Conservation (phyloP, 148 eudicot genomes). For the Vaccinium corymbosum region DNA sequence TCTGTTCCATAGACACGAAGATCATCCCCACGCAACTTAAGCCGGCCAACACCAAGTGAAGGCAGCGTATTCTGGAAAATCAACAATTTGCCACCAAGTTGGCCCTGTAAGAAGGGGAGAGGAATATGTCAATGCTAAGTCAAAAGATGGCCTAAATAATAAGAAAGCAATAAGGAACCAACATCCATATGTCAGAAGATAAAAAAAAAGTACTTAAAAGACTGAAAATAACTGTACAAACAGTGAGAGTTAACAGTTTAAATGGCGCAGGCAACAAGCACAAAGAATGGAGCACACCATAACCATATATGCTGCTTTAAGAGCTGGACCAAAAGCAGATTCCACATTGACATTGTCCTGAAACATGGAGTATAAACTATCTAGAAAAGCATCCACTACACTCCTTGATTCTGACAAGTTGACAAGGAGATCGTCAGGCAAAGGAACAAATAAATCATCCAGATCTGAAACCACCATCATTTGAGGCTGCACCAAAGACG, state of each 20-base stretch:
- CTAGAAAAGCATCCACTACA: slow-evolving; percentile 87
- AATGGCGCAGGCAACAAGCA: not conserved
- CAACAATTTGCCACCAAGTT: slow-evolving; percentile 96
- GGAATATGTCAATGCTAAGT: slow-evolving; percentile 11
- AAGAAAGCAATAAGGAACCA: not conserved
- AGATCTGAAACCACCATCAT: slow-evolving; percentile 98
- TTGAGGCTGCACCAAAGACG: slow-evolving; percentile 93
- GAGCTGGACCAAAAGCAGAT: slow-evolving; percentile 99
- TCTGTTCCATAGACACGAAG: slow-evolving; percentile 82
- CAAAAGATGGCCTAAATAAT: slow-evolving; percentile 2
- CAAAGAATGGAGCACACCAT: slow-evolving; percentile 53
- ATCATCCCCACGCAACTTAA: slow-evolving; percentile 92
- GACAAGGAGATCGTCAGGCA: slow-evolving; percentile 99
- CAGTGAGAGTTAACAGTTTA: not conserved
- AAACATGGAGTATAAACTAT: slow-evolving; percentile 92
- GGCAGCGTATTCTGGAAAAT: slow-evolving; percentile 92
- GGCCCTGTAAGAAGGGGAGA: slow-evolving; percentile 46
- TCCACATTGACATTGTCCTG: slow-evolving; percentile 79
- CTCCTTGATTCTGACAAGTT: slow-evolving; percentile 92
- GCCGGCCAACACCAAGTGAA: slow-evolving; percentile 84
- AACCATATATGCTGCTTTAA: slow-evolving; percentile 87
- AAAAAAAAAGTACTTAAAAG: slow-evolving; percentile 6
- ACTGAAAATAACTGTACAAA: not conserved
- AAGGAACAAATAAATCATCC: slow-evolving; percentile 90
- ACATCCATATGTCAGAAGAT: not conserved